phyloP scores from a whole-genome alignment of 495 filamentous ascomycete genomes.

The Rostrohypoxylon terebratum region DNA sequence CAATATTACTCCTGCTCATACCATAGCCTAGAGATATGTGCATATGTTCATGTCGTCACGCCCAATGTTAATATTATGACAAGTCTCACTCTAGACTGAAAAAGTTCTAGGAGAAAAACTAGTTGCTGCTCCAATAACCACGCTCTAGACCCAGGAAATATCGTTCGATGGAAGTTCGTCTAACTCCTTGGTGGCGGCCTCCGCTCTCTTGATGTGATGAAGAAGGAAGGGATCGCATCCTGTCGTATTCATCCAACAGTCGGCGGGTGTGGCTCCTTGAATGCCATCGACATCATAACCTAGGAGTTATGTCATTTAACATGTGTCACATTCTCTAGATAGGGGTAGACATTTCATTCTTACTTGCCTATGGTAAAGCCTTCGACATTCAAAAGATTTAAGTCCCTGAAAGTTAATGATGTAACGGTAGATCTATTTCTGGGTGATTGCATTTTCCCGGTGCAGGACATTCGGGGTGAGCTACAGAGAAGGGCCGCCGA shows the following conservation, averaged over 20 bases:
- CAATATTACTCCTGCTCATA: slow-evolving; percentile 1
- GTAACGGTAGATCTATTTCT: slow-evolving; percentile 42
- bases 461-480: slow-evolving; percentile 33
- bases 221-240: not conserved
- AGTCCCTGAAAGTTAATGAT: slow-evolving; percentile 23
- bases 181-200: slow-evolving; percentile 13
- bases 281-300: slow-evolving; percentile 2
- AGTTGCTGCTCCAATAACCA: not conserved
- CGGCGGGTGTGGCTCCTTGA: slow-evolving; percentile 24
- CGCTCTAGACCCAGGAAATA: slow-evolving; percentile 17
- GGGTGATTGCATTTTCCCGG: slow-evolving; percentile 37
- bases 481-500: slow-evolving; percentile 27
- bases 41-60: slow-evolving; percentile 10
- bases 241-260: slow-evolving; percentile 13
- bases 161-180: slow-evolving; percentile 21
- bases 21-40: slow-evolving; percentile 18
- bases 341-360: slow-evolving; percentile 8
- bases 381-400: not conserved
- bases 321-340: slow-evolving; percentile 1
- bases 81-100: slow-evolving; percentile 9
- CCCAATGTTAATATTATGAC: slow-evolving; percentile 13
- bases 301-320: slow-evolving; percentile 29
- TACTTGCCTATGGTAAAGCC: not conserved
- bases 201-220: not conserved
- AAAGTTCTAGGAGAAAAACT: not conserved